Evolutionary conservation across 1,284 basidiomycete species (phyloP).

Genomic region (Pseudozyma pruni): DNA sequence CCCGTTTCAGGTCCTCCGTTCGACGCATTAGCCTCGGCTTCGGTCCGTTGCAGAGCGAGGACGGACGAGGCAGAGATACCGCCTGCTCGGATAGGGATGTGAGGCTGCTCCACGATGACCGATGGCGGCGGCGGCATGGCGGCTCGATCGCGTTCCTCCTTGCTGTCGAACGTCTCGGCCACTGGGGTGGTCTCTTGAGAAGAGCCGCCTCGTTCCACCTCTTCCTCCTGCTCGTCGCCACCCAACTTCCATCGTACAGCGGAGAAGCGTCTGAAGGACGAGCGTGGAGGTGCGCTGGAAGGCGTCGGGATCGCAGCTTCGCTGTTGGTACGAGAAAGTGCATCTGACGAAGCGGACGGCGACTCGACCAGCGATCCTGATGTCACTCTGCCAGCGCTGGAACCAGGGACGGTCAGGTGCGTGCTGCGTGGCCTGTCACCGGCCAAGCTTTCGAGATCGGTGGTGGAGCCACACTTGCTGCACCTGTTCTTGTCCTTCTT

Average conservation of each 20-base stretch:
- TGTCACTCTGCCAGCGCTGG: conserved; percentile 2
- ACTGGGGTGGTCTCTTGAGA: conserved; percentile 15
- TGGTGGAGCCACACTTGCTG: conserved; percentile 13
- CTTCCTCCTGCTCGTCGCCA: neutral
- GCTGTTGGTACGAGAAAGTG: conserved; percentile 13
- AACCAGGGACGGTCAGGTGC: conserved; percentile 20
- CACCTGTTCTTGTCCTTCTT: conserved; percentile 7
- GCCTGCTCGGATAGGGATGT: conserved; percentile 38
- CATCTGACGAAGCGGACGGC: conserved; percentile 26
- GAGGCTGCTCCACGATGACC: conserved; percentile 32
- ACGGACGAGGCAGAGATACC: conserved; percentile 30
- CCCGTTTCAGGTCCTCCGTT: too few species aligned
- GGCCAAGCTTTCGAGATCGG: conserved; percentile 5
- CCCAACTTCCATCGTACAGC: conserved; percentile 42
- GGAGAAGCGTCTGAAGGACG: conserved; percentile 25
- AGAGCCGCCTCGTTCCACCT: neutral
- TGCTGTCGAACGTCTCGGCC: conserved; percentile 10
- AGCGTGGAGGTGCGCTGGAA: neutral
- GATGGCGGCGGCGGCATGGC: conserved; percentile 40
- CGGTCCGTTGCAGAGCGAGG: conserved; percentile 10
- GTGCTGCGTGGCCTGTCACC: conserved; percentile 2
- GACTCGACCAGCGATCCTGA: conserved; percentile 22
- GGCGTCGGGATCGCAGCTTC: conserved; percentile 3
- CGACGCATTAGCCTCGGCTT: neutral
- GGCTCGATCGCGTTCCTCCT: conserved; percentile 23